Percentiles rank a stretch among this genome's conserved stretches.
Conservation (phyloP, 345 rosid genomes). For the Corchorus olitorius region DNA sequence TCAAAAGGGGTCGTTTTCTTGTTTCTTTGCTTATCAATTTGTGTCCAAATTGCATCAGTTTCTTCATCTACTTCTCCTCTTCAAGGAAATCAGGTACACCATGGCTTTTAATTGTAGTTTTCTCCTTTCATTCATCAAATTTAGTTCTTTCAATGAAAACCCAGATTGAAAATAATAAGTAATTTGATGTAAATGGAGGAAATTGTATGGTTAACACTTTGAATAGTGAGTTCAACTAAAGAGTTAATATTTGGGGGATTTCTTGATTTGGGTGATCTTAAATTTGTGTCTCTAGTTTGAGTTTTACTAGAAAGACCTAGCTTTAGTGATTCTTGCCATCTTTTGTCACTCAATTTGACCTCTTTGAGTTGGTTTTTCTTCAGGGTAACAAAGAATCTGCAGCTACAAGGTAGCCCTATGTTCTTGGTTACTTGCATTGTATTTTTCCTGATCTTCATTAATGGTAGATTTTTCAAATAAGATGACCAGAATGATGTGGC, state of each 20-base stretch:
- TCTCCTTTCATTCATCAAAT: not conserved
- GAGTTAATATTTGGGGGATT: not conserved
- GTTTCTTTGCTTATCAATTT: conserved; percentile 22
- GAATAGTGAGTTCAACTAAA: not conserved
- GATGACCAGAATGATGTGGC: not conserved
- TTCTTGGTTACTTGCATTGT: conserved; percentile 6
- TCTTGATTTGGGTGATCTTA: conserved; percentile 2
- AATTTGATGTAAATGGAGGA: not conserved
- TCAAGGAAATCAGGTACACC: conserved; percentile 20
- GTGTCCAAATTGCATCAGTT: conserved; percentile 4
- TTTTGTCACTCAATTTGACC: conserved; percentile 4
- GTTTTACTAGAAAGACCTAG: not conserved
- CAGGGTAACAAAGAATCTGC: conserved; percentile 47
- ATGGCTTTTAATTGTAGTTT: not conserved
- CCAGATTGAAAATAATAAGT: not conserved
- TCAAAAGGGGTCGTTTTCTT: conserved; percentile 24
- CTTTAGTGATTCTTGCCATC: not conserved
- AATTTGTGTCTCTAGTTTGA: not conserved
- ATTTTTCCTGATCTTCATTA: not conserved
- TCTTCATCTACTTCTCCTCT: conserved; percentile 17
- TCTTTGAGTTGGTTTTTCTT: conserved; percentile 15
- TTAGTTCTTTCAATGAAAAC: not conserved
- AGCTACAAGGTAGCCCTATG: conserved; percentile 41
- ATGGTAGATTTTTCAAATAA: not conserved
- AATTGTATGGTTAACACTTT: not conserved